Conservation (phyloP, 2,329 filamentous ascomycete genomes). For the Sclerotiophoma versabilis region DNA sequence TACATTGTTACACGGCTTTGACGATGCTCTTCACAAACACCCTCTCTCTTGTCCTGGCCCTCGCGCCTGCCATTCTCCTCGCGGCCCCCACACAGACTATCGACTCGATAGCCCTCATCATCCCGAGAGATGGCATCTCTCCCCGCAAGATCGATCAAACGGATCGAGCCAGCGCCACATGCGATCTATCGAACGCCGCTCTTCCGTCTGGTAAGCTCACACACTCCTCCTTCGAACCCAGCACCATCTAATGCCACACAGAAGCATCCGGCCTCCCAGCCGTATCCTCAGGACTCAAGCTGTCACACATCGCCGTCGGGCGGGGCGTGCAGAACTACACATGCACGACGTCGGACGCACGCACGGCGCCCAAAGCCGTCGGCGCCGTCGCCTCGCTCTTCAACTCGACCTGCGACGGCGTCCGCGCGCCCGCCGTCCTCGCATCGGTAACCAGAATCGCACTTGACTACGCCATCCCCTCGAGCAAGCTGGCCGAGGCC, state of each 20-base stretch:
- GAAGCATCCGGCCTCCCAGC: slow-evolving; percentile 67
- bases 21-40: slow-evolving; percentile 47
- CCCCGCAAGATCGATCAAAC: slow-evolving; percentile 26
- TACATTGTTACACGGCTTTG: neutral
- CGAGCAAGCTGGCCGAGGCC: slow-evolving; percentile 58
- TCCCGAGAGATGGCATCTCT: slow-evolving; percentile 25
- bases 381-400: slow-evolving; percentile 87
- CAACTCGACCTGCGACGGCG: slow-evolving; percentile 82
- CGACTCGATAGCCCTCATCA: slow-evolving; percentile 30
- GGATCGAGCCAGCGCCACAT: slow-evolving; percentile 32
- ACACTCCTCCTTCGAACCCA: neutral
- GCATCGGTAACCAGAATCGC: slow-evolving; percentile 70
- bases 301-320: slow-evolving; percentile 84
- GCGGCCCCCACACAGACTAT: slow-evolving; percentile 41
- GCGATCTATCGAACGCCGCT: slow-evolving; percentile 38
- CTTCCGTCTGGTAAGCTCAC: slow-evolving; percentile 43
- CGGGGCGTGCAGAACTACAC: slow-evolving; percentile 95
- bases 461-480: slow-evolving; percentile 68
- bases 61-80: slow-evolving; percentile 43
- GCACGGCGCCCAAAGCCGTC: slow-evolving; percentile 66
- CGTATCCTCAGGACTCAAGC: slow-evolving; percentile 65
- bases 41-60: slow-evolving; percentile 41
- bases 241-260: slow-evolving; percentile 34
- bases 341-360: slow-evolving; percentile 67
- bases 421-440: slow-evolving; percentile 72